Evolutionary conservation across 768 basidiomycete species (phyloP), one percentile per base, ranked within the genome.

Genomic region (Mycena galopus): DNA sequence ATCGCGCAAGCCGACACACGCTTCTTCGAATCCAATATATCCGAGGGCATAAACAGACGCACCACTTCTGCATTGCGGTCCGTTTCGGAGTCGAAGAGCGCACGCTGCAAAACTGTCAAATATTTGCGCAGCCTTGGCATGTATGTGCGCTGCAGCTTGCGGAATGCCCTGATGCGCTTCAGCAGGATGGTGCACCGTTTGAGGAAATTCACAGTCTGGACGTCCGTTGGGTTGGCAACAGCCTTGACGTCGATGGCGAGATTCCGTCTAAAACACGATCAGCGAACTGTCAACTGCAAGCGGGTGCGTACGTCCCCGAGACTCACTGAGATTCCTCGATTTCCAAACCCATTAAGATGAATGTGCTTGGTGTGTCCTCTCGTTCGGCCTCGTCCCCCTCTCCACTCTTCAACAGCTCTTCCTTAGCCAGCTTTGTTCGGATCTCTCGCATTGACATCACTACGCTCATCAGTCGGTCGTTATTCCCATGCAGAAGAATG

Each of bases 211-310:
- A 64, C n/a, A 3, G 32, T 21, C 33, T 64, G 63, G 14, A 2
- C 4, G 3, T 35, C 21, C 8, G 50, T 64, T 12, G 63, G 63
- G 33, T 35, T 64, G 6, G 63, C n/a, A 7, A 53, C 25, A 12
- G 63, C 63, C 51, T 64, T 64, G 14, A 64, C 63, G 32, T 64
- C 63, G 14, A 64, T 64, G 10, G 63, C 63, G 3, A 64, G 32
- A 29, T 53, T 9, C 4, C 63, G 50, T 23, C 63, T 64, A 35
- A 1, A 21, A 12, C 27, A 53, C n/a, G 50, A 35, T 64, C 33
- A 53, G 50, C 50, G 4, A 19, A n/a, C 39, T 11, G 16, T 42
- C 39, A 16, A 42, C 9, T 4, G 39, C 39, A 16, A 17, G 6
- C 51, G 23, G 8, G 14, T 25, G 23, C 5, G 3, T 33, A 14